phyloP scores from a whole-genome alignment of 441 rosid species.

The Sinapis alba region DNA sequence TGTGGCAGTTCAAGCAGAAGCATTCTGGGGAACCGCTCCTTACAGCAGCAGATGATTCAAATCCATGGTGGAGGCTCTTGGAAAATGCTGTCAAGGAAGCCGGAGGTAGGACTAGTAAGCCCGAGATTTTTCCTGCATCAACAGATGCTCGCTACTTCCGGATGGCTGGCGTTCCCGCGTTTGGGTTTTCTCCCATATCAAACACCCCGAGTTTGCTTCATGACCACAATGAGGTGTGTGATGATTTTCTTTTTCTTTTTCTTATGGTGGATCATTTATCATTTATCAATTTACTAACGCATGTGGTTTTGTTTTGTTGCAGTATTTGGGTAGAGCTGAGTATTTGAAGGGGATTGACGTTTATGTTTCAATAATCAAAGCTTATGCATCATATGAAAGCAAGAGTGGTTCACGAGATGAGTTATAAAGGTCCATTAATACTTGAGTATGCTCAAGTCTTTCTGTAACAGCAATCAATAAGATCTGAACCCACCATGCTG shows the following conservation, averaged over 20 bases:
- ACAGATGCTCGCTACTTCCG: slow-evolving; percentile 89
- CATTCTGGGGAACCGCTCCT: slow-evolving; percentile 53
- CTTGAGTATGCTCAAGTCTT: background rate
- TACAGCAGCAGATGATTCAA: slow-evolving; percentile 68
- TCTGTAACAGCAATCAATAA: background rate
- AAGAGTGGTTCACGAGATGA: slow-evolving; percentile 51
- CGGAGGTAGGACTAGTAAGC: slow-evolving; percentile 63
- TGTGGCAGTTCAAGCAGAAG: slow-evolving; percentile 84
- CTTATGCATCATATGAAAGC: slow-evolving; percentile 55
- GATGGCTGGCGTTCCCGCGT: slow-evolving; percentile 65
- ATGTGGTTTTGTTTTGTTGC: slow-evolving; percentile 39
- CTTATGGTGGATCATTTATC: background rate
- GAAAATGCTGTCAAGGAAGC: slow-evolving; percentile 79
- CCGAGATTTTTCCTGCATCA: slow-evolving; percentile 90
- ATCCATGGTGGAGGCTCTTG: slow-evolving; percentile 86
- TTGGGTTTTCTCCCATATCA: slow-evolving; percentile 94
- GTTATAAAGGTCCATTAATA: slow-evolving; percentile 38
- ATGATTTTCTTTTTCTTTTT: background rate
- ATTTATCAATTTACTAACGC: background rate
- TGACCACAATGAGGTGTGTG: slow-evolving; percentile 86
- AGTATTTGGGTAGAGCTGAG: slow-evolving; percentile 79
- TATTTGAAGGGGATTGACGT: slow-evolving; percentile 83
- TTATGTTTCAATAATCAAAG: slow-evolving; percentile 72
- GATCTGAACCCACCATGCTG: background rate
- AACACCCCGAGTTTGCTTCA: slow-evolving; percentile 90